Base-by-base conservation (phyloP, 371 early-diverging fungal genomes). In the Actinomortierella ambigua region DNA sequence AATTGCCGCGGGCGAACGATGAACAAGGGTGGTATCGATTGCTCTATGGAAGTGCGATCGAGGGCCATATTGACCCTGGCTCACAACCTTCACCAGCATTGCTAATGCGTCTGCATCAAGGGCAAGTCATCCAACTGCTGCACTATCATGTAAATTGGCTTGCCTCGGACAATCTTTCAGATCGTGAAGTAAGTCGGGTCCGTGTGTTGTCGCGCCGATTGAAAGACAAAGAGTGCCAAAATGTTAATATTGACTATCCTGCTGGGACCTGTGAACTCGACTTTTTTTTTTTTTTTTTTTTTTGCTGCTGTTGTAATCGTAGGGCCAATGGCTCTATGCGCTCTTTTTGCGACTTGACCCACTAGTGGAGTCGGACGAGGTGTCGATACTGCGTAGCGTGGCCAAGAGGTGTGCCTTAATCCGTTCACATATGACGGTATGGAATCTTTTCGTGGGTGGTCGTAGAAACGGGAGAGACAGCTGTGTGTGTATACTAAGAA, bases 281-380 rank as follows among this genome's bases (percentile, higher is more conserved):
- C 28, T n/a, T 26, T 15, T 27, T 7, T 22, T 22, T 14, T 13
- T 18, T 28, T 52, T 44, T 54, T 15, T 14, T 2, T 27, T 28
- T 15, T 41, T 40, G 5, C 13, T 34, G 50, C 29, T 55, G 44
- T 23, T 53, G 13, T 42, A 46, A 40, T n/a, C 24, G 1, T 63
- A 84, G 78, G 69, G 67, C 6, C 68, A 64, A 50, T 84, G 85
- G 85, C 50, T 82, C 9, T 82, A 81, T 52, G 78, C 82, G 2
- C 59, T 85, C 48, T 62, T 85, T n/a, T 29, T 79, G 39, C 73
- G 79, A n/a, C 51, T 82, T 17, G 83, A 85, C 50, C 70, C 68
- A 23, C 73, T 82, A 5, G 64, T 85, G 29, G 79, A 79, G 29
- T 68, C 82, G 9, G 75, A 81, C 40, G 66, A 82, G 42, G 65